Base-by-base conservation (phyloP, 345 rosid species). In the Rhodamnia rubescens region DNA sequence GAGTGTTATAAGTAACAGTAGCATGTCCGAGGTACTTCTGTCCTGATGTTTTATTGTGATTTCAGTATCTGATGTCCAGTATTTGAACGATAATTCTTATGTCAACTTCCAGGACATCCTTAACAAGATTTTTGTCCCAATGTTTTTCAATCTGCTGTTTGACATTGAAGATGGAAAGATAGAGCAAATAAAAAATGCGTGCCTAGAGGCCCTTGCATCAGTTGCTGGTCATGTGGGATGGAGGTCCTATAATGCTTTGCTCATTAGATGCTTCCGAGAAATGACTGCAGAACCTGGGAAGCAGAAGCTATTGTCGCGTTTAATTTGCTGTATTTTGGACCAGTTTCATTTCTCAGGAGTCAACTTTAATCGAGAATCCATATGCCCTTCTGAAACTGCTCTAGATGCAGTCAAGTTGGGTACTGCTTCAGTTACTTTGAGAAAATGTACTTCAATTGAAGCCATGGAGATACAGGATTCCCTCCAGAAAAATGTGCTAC, bases 71-170 rank as follows among this genome's bases (percentile, higher is more conserved):
- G 29, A 82, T 86, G 53, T 64, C 56, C 29, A 2, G 57, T 40
- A 24, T 84, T 89, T 83, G 86, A 84, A 83, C 81, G 24, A 69
- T 69, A 40, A 69, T 69, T 69, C 78, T 69, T 5, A 47, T 84
- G 64, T 59, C 83, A 42, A 64, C 81, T 89, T 91, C 81, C 92
- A 97, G 99, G 99, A 86, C 81, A 90, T 94, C 59, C 83, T 93
- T 85, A 93, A 90, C 88, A 95, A 94, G 87, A 90, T 96, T 75
- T 95, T 96, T 83, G 91, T 95, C 56, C 96, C 98, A 0, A 90
- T 97, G 86, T 94, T 96, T 89, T 94, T 94, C 93, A 92, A 92
- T 85, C 91, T 97, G 92, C 84, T 96, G 90, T 91, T 94, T 53
- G 99, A 95, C 84, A 92, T 87, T 84, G 94, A 96, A 92, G 95